Percentiles rank a stretch among this genome's conserved stretches.
Evolutionary conservation across 2,329 filamentous ascomycete species (phyloP).

Genomic region (Fusarium cyanostomum): DNA sequence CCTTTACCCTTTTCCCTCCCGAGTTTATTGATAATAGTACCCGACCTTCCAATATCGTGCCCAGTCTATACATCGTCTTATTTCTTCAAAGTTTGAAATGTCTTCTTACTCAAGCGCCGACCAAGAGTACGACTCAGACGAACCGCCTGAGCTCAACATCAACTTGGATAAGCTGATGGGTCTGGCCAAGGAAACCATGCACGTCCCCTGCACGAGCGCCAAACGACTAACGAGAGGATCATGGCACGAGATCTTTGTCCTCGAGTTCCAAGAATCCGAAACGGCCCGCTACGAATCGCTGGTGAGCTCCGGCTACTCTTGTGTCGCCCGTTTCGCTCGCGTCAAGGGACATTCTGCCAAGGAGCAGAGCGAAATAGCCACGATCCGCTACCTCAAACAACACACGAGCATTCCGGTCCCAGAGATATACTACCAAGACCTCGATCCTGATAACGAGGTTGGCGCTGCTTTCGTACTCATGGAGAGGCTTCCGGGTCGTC

Average conservation of each 20-base stretch:
- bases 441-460: slow-evolving; percentile 1
- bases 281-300: neutral
- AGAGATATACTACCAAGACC: slow-evolving; percentile 6
- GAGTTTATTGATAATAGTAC: no score
- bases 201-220: neutral
- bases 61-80: no score
- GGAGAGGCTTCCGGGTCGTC: slow-evolving; percentile 1
- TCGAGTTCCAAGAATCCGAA: neutral
- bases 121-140: slow-evolving; percentile 1
- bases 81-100: no score
- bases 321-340: slow-evolving; percentile 5
- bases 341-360: neutral
- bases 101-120: neutral
- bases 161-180: neutral
- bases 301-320: neutral
- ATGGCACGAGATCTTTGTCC: slow-evolving; percentile 1
- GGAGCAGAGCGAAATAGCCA: slow-evolving; percentile 10
- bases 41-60: no score
- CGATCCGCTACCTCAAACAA: slow-evolving; percentile 3
- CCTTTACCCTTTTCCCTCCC: no score
- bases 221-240: neutral
- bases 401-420: slow-evolving; percentile 4
- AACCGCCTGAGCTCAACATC: neutral
- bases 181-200: neutral
- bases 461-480: slow-evolving; percentile 6